Evolutionary conservation across 1,284 basidiomycete species (phyloP).

Genomic region (Phellinidium pouzarii): DNA sequence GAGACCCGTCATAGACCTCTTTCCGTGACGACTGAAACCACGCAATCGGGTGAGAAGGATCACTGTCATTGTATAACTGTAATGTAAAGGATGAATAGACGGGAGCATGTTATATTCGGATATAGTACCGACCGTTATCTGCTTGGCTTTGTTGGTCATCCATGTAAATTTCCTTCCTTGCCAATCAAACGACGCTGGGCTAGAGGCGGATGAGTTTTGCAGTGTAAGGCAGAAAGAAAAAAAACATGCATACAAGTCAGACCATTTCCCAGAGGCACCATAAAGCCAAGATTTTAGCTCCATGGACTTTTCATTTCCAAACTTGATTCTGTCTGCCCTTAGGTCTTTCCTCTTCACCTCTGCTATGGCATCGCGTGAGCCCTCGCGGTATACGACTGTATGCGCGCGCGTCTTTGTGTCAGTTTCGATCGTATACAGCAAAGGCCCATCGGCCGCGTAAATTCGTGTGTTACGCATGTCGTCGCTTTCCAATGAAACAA

Average conservation of each 20-base stretch:
- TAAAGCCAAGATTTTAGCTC: conserved; percentile 1
- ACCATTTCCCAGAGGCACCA: conserved; percentile 4
- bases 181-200: conserved; percentile 9
- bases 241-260: conserved; percentile 1
- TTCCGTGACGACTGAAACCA: conserved; percentile 8
- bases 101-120: background rate
- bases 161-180: background rate
- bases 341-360: conserved; percentile 11
- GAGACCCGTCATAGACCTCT: background rate
- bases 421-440: conserved; percentile 2
- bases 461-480: conserved; percentile 8
- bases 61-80: conserved; percentile 1
- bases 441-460: background rate
- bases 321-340: conserved; percentile 4
- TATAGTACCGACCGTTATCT: conserved; percentile 1
- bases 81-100: background rate
- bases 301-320: background rate
- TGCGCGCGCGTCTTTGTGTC: background rate
- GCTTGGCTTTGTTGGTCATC: background rate
- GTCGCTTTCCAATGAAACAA: conserved; percentile 3
- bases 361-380: background rate
- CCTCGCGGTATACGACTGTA: background rate
- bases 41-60: background rate
- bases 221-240: background rate
- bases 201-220: background rate